These are phyloP conservation scores for Lyophyllum decastes DNA, from an alignment of 768 basidiomycete species.

Conservation along the genomic window DNA sequence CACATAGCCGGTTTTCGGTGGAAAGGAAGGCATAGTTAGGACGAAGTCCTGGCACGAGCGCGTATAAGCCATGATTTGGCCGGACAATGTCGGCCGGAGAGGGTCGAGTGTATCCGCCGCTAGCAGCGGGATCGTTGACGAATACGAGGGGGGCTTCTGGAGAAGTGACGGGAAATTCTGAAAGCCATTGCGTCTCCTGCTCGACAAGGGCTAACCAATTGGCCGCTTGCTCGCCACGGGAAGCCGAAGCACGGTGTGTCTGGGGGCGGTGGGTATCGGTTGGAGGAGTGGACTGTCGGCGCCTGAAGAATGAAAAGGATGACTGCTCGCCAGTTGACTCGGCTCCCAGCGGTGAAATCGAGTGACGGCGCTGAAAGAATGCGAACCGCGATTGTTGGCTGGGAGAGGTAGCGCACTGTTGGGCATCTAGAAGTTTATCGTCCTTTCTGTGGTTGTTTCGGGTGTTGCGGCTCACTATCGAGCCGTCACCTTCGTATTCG, in stretches of 20 bases:
- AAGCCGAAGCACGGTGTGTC: neutral
- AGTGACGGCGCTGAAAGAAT: too few relatives aligned
- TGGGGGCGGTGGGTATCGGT: neutral
- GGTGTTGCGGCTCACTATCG: neutral
- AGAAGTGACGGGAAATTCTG: neutral
- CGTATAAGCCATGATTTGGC: too few relatives aligned
- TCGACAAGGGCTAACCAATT: neutral
- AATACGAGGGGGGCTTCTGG: constrained; percentile 13
- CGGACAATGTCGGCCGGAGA: neutral
- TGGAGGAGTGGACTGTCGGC: neutral
- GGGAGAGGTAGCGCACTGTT: neutral
- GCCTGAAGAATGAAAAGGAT: neutral
- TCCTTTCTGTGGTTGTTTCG: neutral
- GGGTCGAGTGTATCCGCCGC: constrained; percentile 6
- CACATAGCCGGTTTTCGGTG: constrained; percentile 6
- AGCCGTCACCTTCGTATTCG: too few relatives aligned
- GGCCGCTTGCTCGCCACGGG: neutral
- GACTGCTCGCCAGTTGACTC: neutral
- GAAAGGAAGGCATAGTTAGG: constrained; percentile 6
- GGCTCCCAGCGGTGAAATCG: too few relatives aligned
- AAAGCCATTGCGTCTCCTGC: neutral
- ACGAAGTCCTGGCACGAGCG: too few relatives aligned
- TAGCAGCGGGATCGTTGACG: constrained; percentile 10
- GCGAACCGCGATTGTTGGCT: too few relatives aligned
- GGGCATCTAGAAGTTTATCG: neutral